Conservation (phyloP, 495 filamentous ascomycete genomes). For the Echria macrotheca region DNA sequence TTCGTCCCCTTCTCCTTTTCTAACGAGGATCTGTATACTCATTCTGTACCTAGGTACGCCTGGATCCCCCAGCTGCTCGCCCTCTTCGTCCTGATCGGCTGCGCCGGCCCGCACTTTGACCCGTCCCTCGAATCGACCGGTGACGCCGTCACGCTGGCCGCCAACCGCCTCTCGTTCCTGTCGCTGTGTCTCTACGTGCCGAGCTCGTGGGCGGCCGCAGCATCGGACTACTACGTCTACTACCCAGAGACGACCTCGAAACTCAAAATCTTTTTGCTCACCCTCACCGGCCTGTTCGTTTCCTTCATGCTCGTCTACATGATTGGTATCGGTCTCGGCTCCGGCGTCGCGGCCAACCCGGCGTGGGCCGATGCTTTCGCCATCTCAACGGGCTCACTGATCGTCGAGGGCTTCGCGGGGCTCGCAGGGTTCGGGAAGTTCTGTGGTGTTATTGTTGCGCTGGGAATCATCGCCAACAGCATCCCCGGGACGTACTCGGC, state of each 20-base stretch:
- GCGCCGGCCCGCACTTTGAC: slow-evolving; percentile 61
- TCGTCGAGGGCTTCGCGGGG: slow-evolving; percentile 59
- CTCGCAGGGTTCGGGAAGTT: slow-evolving; percentile 67
- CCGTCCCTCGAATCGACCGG: slow-evolving; percentile 31
- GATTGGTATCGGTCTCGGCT: slow-evolving; percentile 67
- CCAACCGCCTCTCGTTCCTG: slow-evolving; percentile 25
- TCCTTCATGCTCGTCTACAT: slow-evolving; percentile 47
- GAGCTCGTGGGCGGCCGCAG: slow-evolving; percentile 48
- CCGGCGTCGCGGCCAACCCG: slow-evolving; percentile 48
- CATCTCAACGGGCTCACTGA: slow-evolving; percentile 57
- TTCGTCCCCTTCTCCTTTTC: slow-evolving; percentile 12
- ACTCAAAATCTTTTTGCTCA: slow-evolving; percentile 44
- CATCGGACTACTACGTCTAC: slow-evolving; percentile 57
- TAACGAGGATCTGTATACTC: too few species aligned
- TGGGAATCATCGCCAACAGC: slow-evolving; percentile 68
- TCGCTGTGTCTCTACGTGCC: slow-evolving; percentile 25
- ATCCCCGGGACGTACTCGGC: slow-evolving; percentile 64
- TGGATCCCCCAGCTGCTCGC: slow-evolving; percentile 64
- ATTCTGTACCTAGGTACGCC: too few species aligned
- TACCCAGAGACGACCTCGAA: slow-evolving; percentile 52
- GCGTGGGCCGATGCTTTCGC: slow-evolving; percentile 51
- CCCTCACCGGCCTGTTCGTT: slow-evolving; percentile 18
- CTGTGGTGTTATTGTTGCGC: slow-evolving; percentile 63
- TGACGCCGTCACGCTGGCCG: slow-evolving; percentile 13
- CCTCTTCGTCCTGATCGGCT: slow-evolving; percentile 61